Evolutionary conservation across 495 filamentous ascomycete genomes (phyloP), one percentile per base, ranked within the genome.

Genomic region (Neurospora sp.): DNA sequence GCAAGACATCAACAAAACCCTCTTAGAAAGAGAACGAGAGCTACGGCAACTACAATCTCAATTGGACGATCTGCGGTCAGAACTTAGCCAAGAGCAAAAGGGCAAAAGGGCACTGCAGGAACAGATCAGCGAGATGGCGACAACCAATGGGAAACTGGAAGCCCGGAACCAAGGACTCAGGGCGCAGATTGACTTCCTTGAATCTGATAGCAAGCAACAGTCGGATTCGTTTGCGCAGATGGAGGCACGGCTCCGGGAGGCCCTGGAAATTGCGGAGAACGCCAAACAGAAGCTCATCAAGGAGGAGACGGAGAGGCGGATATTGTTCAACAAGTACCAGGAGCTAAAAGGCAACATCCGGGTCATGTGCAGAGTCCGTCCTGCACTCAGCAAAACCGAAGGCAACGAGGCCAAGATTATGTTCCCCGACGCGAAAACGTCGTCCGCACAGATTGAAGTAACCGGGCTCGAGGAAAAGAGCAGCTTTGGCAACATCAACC

Each of bases 301-400:
- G 72, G 96, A 99, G 80, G 96, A 99, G 80, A 96, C 93, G 1
- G 84, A 97, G 31, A 88, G 96, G 38, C 90, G 96, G 44, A 95
- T 96, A 77, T 88, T 99, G 11, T 97, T 98, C 84, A 98, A 98
- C 80, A 95, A 97, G 80, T 94, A 98, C 42, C 95, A 98, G 80
- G 96, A 99, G 76, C 87, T 99, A n/a, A 97, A 97, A 82, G 96
- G 96, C 72, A 99, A 99, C 77, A 99, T 99, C 76, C 92, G 96
- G 11, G 96, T 99, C 46, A 98, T 98, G 87, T 98, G 95, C 80
- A 90, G 96, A 78, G 95, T 98, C 39, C 92, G 96, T n/a, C 96
- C 96, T 3, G 85, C 92, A 0, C 85, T 96, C 4, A 79, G 82
- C 71, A 78, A 86, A 44, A 85, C 88, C 49, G 85, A 89, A 23